Evolutionary conservation across 495 filamentous ascomycete genomes (phyloP), one percentile per base, ranked within the genome.

Genomic region (Barbatosphaeria neglecta): DNA sequence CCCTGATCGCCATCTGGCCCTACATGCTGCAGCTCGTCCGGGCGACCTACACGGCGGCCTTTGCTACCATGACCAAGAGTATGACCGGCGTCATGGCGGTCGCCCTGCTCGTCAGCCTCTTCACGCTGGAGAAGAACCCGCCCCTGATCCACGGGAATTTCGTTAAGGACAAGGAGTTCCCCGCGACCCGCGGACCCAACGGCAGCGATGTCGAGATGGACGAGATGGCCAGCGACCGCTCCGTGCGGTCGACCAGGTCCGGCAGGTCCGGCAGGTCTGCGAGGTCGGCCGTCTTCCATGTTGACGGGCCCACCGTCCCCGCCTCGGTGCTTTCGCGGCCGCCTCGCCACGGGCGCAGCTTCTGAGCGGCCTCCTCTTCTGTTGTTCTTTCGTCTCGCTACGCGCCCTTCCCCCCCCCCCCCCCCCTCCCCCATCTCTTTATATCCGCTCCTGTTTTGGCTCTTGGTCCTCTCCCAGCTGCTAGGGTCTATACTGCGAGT

Each of bases 41-140:
- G 0, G 8, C n/a, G 22, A 57, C 51, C 18, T 60, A 64, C 40
- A 59, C 59, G 15, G 51, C 44, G 15, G 59, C 59, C 11, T 64
- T 62, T 39, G 54, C 56, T 10, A 41, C 39, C 39, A 41, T 41
- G 39, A 22, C 15, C 20, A 22, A 24, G 22, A 23, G 15, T 1
- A 41, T 41, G 39, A 22, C 39, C 10, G 20, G 39, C 22, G 39
- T 41, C 15, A 41, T 22, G 20, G 39, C 9, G 2, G 39, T 22
- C 6, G 39, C 39, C 5, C 39, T 41, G 8, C 7, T 41, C 19
- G 22, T n/a, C 39, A 41, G 39, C 39, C 20, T 41, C 20, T 41
- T 41, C 39, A 41, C 39, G 20, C 39, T 41, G 3, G 20, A 41
- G 22, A 3, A 22, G 18, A 24, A 41, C 22, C 39, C 39, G 10